Base-by-base conservation (phyloP, 1,139 yeast species). In the Hansenula anomala region DNA sequence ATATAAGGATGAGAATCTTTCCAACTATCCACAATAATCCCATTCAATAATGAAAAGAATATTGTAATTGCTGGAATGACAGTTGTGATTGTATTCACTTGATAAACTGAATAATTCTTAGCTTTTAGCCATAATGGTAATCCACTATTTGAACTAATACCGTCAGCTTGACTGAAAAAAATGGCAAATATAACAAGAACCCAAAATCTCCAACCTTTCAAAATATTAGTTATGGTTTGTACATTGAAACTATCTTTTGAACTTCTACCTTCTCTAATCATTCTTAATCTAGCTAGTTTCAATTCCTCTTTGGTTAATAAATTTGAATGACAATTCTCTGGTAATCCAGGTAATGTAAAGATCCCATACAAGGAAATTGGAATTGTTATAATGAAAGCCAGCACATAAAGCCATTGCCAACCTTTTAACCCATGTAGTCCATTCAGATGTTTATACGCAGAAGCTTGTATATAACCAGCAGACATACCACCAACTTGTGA, bases 351-450 rank as follows among this genome's bases (percentile, higher is more conserved):
- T 42, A 25, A 43, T 32, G 47, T 51, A 42, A 42, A 43, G 12
- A 75, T 47, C 34, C 80, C 80, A 41, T 71, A 70, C 13, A 73
- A 40, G 3, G 73, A 71, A 35, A 77, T 71, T 4, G 76, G 76
- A 4, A 73, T 44, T 1, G 81, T 73, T n/a, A 75, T 66, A 28
- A 74, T 61, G 33, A 76, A 78, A 52, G 76, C 84, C 42, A 78
- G 66, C 36, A 78, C 71, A 48, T 77, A 79, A 40, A 78, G 65
- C 84, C 84, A 78, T 56, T 77, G 70, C 85, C 85, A 79, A 4
- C 81, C 73, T 28, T 60, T 69, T 34, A 74, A 58, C 1, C 82
- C 80, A 28, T 54, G 56, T 5, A 51, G 51, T 10, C 75, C 76
- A 40, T 67, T 62, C 51, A 77, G 51, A 25, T 60, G 51, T 36